These are phyloP conservation scores for Phalaenopsis aphrodite DNA, from an alignment of 106 monocot species.

Conservation along the genomic window DNA sequence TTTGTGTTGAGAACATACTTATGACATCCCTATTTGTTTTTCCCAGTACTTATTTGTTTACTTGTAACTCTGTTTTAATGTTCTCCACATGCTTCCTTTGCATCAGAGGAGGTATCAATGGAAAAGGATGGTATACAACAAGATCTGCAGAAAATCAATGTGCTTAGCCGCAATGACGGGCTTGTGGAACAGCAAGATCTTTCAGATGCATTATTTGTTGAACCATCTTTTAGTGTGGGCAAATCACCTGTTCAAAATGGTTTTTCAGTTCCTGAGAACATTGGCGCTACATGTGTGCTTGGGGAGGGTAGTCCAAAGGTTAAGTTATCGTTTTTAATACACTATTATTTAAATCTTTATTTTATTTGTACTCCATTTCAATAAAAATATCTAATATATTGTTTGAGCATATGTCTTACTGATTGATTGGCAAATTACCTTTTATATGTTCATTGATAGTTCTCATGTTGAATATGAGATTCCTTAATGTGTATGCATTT, in stretches of 20 bases:
- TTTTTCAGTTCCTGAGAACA: constrained; percentile 20
- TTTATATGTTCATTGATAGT: not conserved
- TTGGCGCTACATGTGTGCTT: constrained; percentile 33
- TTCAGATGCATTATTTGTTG: constrained; percentile 33
- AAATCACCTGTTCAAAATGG: constrained; percentile 70
- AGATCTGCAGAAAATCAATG: not conserved
- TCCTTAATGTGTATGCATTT: not conserved
- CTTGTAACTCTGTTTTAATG: not conserved
- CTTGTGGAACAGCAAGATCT: constrained; percentile 24
- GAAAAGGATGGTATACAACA: constrained; percentile 13
- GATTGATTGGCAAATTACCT: not conserved
- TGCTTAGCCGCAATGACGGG: constrained; percentile 4
- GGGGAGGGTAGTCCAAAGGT: constrained; percentile 95
- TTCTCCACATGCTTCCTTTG: not conserved
- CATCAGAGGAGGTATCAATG: constrained; percentile 16
- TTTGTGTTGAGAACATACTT: not conserved
- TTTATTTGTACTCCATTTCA: not conserved
- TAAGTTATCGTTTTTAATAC: not conserved
- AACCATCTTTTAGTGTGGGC: constrained; percentile 47
- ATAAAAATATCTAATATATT: not conserved
- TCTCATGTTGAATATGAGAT: not conserved
- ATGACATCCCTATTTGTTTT: not conserved
- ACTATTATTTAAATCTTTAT: not conserved
- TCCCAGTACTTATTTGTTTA: not conserved
- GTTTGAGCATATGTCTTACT: not conserved